Base-by-base conservation (phyloP, 176 grass and related monocot genomes). In the Hordeum vulgare region DNA sequence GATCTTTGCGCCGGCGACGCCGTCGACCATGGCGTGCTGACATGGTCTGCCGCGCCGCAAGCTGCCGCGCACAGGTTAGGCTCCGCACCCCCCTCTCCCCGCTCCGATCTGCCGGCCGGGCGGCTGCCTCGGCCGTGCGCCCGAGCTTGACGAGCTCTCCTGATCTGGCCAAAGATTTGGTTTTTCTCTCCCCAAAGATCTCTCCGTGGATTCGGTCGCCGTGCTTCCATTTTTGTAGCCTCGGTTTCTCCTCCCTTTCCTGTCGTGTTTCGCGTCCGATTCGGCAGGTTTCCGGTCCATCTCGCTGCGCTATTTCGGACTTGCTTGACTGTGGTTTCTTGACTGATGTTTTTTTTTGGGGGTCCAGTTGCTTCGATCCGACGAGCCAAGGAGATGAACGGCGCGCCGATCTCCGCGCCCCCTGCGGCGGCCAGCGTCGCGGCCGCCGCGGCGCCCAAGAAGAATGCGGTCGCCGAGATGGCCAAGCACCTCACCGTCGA, bases 391-490 rank as follows among this genome's bases (percentile, higher is more conserved):
- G 29, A 11, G 68, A 83, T 90, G 89, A 90, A 79, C 84, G 29
- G 49, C 61, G 80, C 42, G 80, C 89, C 84, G 76, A 90, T 90
- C 84, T 83, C 74, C 68, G 35, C 84, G 3, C 17, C 78, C 25
- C 63, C 80, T 26, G 29, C 74, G 27, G 45, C 67, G 13, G 28
- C 65, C 75, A 17, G 10, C 66, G 80, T 8, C 42, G 57, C 25
- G 78, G 40, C 53, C 15, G 37, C 77, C 39, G 3, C 44, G 45
- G 8, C 73, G 66, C 65, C 83, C 59, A 69, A 29, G 67, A 90
- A 90, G 84, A 90, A 86, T 86, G 77, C 29, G 10, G 77, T 87
- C 51, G 80, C 89, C 29, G 61, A 86, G 84, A 90, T 90, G 89
- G 80, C 89, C 23, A 80, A 28, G 21, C 87, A 76, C 71, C 89